Evolutionary conservation across 345 rosid species (phyloP).

Genomic region (Combretum micranthum): DNA sequence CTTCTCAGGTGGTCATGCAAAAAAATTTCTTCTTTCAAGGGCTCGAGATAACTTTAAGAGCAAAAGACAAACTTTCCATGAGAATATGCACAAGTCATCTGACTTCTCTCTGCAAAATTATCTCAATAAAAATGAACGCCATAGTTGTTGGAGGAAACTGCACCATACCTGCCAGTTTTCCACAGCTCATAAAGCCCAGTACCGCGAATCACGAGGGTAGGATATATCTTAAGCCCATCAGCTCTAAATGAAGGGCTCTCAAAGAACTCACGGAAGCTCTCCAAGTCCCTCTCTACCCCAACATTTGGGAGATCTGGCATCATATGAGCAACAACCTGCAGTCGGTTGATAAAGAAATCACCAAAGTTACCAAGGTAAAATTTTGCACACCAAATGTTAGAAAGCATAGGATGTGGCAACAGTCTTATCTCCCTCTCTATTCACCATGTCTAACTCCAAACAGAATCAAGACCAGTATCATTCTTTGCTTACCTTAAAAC

Average conservation of each 20-base stretch:
- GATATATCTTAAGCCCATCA: conserved; percentile 97
- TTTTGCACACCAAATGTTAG: no score
- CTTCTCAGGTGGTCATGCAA: no score
- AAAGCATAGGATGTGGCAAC: no score
- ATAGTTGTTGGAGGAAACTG: not conserved
- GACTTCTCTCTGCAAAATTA: no score
- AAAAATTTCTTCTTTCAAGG: no score
- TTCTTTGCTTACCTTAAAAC: conserved; percentile 69
- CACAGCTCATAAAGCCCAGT: conserved; percentile 96
- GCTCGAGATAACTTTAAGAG: no score
- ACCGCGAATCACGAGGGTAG: conserved; percentile 97
- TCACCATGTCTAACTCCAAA: not conserved
- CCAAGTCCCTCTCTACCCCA: conserved; percentile 95
- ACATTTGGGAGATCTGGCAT: conserved; percentile 99
- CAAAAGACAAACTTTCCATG: no score
- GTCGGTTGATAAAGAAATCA: conserved; percentile 14
- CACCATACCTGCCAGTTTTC: conserved; percentile 85
- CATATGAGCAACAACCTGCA: conserved; percentile 99
- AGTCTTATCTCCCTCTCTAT: no score
- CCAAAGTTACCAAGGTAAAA: conserved; percentile 4
- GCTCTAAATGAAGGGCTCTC: conserved; percentile 95
- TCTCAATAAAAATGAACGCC: no score
- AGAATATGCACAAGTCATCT: no score
- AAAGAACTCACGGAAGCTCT: conserved; percentile 91
- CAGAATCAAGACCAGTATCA: not conserved